phyloP scores from a whole-genome alignment of 257 asterid genomes.

The Galeopsis tetrahit region DNA sequence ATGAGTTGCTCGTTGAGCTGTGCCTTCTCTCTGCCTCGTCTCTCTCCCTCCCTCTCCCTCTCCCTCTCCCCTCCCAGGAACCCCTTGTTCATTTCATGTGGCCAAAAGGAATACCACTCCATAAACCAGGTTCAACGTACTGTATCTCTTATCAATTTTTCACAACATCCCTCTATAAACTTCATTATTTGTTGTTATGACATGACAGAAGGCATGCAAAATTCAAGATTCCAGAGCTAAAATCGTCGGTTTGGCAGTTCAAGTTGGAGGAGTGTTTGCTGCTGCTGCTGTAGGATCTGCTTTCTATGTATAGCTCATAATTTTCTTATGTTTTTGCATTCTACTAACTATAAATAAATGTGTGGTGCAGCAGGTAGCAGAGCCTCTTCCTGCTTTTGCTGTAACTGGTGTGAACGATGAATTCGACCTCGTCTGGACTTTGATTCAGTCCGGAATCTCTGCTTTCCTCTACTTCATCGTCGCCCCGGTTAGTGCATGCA shows the following conservation, averaged over 20 bases:
- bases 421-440: slow-evolving; percentile 57
- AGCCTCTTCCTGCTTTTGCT: slow-evolving; percentile 61
- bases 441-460: slow-evolving; percentile 69
- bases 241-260: slow-evolving; percentile 57
- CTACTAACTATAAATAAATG: not conserved
- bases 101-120: slow-evolving; percentile 23
- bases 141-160: not conserved
- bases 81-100: slow-evolving; percentile 41
- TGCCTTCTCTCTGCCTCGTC: slow-evolving; percentile 61
- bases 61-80: slow-evolving; percentile 41
- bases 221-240: slow-evolving; percentile 29
- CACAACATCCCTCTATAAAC: no score
- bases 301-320: no score
- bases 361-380: slow-evolving; percentile 46
- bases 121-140: slow-evolving; percentile 26
- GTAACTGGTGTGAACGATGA: slow-evolving; percentile 70
- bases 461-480: slow-evolving; percentile 79
- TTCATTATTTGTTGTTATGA: no score
- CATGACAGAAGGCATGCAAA: not conserved
- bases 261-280: slow-evolving; percentile 62
- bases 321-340: not conserved
- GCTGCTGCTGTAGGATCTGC: slow-evolving; percentile 54
- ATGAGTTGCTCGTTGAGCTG: slow-evolving; percentile 65
- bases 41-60: not conserved
- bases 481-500: slow-evolving; percentile 57